A percentile compares a stretch with the other conserved stretches of the same genome.
phyloP scores from a whole-genome alignment of 495 filamentous ascomycete genomes.

The Monascus purpureus region DNA sequence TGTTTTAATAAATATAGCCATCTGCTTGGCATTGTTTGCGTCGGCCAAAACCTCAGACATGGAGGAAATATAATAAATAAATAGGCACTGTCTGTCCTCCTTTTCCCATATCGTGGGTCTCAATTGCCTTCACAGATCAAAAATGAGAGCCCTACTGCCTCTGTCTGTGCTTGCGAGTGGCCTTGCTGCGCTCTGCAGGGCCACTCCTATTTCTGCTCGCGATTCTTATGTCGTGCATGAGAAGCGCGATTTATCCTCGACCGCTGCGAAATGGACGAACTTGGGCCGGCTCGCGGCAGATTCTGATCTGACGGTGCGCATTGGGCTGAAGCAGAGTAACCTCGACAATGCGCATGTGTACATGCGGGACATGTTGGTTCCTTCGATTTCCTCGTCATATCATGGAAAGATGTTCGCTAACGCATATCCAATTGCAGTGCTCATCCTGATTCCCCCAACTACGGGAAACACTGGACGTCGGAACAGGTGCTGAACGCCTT shows the following conservation, averaged over 20 bases:
- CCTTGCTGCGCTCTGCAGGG: background rate
- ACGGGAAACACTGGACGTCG: conserved; percentile 31
- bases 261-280: conserved; percentile 12
- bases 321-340: conserved; percentile 29
- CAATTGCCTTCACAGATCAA: too few species aligned
- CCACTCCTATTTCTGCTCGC: background rate
- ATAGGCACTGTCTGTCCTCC: too few species aligned
- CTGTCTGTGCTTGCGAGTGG: background rate
- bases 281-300: conserved; percentile 5
- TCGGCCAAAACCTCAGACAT: too few species aligned
- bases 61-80: too few species aligned
- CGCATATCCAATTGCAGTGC: conserved; percentile 4
- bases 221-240: conserved; percentile 14
- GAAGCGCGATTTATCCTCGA: conserved; percentile 11
- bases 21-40: too few species aligned
- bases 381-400: background rate
- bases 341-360: conserved; percentile 27
- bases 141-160: background rate
- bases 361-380: conserved; percentile 22
- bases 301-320: conserved; percentile 25
- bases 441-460: conserved; percentile 25
- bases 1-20: too few species aligned
- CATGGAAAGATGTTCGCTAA: background rate
- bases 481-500: conserved; percentile 30
- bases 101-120: too few species aligned